A percentile compares a stretch with the other conserved stretches of the same genome.
Evolutionary conservation across 352 stramenopile species (phyloP).

Genomic region (Pseudoperonospora humuli): DNA sequence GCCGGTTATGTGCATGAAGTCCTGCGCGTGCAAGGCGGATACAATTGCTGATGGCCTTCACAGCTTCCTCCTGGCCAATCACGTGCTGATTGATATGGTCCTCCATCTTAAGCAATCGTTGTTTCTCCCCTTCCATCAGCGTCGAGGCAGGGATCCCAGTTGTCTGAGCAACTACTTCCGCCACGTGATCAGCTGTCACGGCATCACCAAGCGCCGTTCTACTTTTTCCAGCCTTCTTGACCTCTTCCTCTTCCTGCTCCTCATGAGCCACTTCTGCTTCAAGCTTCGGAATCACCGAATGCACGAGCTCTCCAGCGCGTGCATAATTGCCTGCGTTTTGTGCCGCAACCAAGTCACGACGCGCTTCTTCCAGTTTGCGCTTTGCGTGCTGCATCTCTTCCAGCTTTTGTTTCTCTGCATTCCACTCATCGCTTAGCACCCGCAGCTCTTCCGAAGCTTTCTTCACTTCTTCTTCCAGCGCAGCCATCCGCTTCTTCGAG

Average conservation of each 20-base stretch:
- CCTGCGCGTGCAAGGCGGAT: conserved; percentile 90
- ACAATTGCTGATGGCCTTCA: conserved; percentile 87
- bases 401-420: conserved; percentile 62
- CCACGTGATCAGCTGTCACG: conserved; percentile 92
- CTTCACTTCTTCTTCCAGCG: conserved; percentile 60
- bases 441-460: conserved; percentile 49
- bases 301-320: conserved; percentile 69
- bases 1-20: conserved; percentile 92
- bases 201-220: conserved; percentile 77
- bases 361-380: conserved; percentile 65
- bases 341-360: conserved; percentile 56
- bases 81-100: conserved; percentile 88
- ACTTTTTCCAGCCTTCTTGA: conserved; percentile 25
- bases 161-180: conserved; percentile 80
- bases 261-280: conserved; percentile 62
- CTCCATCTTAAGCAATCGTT: conserved; percentile 92
- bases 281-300: conserved; percentile 72
- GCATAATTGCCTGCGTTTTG: conserved; percentile 76
- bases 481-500: conserved; percentile 57
- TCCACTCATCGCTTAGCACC: conserved; percentile 66
- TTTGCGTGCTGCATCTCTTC: conserved; percentile 74
- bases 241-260: conserved; percentile 40
- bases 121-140: conserved; percentile 91
- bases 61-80: conserved; percentile 87
- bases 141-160: conserved; percentile 94